These are phyloP conservation scores for Dictyostelium firmibasis DNA, from an alignment of 78 protist species.

Conservation along the genomic window DNA sequence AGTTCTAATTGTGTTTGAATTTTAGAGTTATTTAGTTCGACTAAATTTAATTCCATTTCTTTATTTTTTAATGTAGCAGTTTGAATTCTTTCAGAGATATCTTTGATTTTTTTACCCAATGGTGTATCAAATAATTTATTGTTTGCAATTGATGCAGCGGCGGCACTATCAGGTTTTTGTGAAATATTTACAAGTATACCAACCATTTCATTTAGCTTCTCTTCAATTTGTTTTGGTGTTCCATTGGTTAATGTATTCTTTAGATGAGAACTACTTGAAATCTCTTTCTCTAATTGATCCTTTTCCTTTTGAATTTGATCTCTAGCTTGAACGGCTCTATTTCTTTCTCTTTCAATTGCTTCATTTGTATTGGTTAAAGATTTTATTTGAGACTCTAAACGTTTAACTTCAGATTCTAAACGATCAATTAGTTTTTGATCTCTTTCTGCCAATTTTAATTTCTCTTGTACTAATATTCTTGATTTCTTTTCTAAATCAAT, in stretches of 20 bases:
- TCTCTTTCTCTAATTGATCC: slow-evolving; percentile 2
- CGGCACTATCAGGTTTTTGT: slow-evolving; percentile 18
- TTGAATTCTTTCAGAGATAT: slow-evolving; percentile 23
- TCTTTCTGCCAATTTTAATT: slow-evolving; percentile 8
- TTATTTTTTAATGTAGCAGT: slow-evolving; percentile 1
- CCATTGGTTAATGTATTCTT: neutral
- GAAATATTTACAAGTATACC: neutral
- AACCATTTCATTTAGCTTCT: neutral
- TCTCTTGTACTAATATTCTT: neutral
- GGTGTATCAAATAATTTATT: slow-evolving; percentile 15
- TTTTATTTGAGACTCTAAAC: neutral
- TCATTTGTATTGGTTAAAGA: neutral
- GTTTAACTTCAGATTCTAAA: slow-evolving; percentile 27
- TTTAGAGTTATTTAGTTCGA: neutral
- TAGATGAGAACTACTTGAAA: neutral
- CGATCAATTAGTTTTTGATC: slow-evolving; percentile 4
- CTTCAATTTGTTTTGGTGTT: slow-evolving; percentile 5
- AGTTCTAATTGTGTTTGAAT: neutral
- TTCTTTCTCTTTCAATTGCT: neutral
- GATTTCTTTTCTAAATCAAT: slow-evolving; percentile 38
- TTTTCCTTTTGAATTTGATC: neutral
- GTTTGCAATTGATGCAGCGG: neutral
- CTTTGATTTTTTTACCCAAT: slow-evolving; percentile 8
- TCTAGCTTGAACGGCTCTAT: neutral
- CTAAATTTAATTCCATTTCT: slow-evolving; percentile 51